These are phyloP conservation scores for Rhizopogon vesiculosus DNA, from an alignment of 768 basidiomycete species.

Conservation along the genomic window DNA sequence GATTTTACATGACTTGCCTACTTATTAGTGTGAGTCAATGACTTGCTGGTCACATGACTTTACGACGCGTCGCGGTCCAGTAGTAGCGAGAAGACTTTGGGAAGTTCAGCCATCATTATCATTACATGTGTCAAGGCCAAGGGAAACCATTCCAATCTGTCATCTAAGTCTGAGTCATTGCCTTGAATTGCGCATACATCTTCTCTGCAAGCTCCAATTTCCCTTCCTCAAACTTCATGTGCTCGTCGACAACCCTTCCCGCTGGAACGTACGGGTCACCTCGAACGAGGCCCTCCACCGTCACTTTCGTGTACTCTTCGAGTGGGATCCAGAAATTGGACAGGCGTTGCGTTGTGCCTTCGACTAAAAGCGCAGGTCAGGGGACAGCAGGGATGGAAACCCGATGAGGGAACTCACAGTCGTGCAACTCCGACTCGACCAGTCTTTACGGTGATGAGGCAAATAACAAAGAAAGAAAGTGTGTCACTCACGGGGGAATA, in stretches of 20 bases:
- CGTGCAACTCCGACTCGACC: slow-evolving; percentile 60
- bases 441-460: slow-evolving; percentile 29
- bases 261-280: slow-evolving; percentile 28
- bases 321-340: slow-evolving; percentile 57
- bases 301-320: slow-evolving; percentile 37
- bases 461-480: slow-evolving; percentile 2
- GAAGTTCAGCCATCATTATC: no score
- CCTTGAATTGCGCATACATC: not conserved
- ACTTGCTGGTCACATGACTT: not conserved
- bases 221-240: slow-evolving; percentile 24
- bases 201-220: slow-evolving; percentile 16
- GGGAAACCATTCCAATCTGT: not conserved
- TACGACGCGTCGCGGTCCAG: not conserved
- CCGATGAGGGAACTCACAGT: slow-evolving; percentile 32
- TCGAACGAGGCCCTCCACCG: slow-evolving; percentile 33
- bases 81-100: no score
- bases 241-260: slow-evolving; percentile 11
- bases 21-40: no score
- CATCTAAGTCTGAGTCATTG: not conserved
- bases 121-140: not conserved
- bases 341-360: slow-evolving; percentile 43
- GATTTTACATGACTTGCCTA: no score
- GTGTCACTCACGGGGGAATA: slow-evolving; percentile 46
- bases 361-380: slow-evolving; percentile 50
- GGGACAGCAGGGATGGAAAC: slow-evolving; percentile 7